These are phyloP conservation scores for Teratosphaeria epicoccoides DNA, from an alignment of 2,329 filamentous ascomycete species.

Conservation along the genomic window DNA sequence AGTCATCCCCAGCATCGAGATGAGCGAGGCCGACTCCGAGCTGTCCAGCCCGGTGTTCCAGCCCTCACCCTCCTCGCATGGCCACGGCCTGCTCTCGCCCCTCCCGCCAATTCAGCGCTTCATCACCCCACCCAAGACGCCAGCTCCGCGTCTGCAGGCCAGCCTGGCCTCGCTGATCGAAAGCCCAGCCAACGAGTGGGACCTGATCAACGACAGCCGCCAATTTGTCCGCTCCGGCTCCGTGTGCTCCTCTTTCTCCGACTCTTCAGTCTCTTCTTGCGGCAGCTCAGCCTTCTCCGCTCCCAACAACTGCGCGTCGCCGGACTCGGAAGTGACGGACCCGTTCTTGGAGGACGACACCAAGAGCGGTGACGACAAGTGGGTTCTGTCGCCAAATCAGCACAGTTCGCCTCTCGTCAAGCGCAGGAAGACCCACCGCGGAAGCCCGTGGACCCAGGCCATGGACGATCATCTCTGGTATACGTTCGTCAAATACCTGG, in stretches of 20 bases:
- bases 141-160: slow-evolving; percentile 25
- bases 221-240: slow-evolving; percentile 44
- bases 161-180: slow-evolving; percentile 16
- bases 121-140: slow-evolving; percentile 40
- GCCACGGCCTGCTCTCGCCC: slow-evolving; percentile 35
- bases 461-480: slow-evolving; percentile 59
- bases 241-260: slow-evolving; percentile 47
- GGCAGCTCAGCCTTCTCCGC: slow-evolving; percentile 41
- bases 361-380: slow-evolving; percentile 14
- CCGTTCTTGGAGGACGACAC: slow-evolving; percentile 35
- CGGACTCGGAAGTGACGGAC: slow-evolving; percentile 48
- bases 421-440: slow-evolving; percentile 33
- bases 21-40: slow-evolving; percentile 28
- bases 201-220: slow-evolving; percentile 21
- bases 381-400: slow-evolving; percentile 13
- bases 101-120: slow-evolving; percentile 25
- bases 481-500: slow-evolving; percentile 54
- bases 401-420: slow-evolving; percentile 23
- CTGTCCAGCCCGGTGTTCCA: slow-evolving; percentile 20
- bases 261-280: slow-evolving; percentile 52
- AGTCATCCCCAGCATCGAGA: slow-evolving; percentile 41
- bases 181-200: slow-evolving; percentile 22
- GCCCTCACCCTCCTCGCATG: slow-evolving; percentile 23
- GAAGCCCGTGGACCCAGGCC: slow-evolving; percentile 45
- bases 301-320: slow-evolving; percentile 44